phyloP scores from a whole-genome alignment of 805 yeast genomes.

The Ogataea dorogensis region DNA sequence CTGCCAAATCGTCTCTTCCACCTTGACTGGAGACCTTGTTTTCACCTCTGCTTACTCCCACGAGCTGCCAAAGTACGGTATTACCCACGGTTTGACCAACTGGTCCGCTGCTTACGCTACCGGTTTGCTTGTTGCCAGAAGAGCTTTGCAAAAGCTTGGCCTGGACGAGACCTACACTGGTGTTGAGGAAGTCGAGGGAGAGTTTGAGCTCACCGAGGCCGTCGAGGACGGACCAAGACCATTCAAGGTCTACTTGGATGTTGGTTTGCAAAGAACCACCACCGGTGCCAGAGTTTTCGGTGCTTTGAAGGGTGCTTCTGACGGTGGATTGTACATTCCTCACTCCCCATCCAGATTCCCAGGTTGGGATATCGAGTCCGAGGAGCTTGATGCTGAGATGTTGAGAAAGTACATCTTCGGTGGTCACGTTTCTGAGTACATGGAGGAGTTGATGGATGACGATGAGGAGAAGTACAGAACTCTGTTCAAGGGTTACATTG shows the following conservation, averaged over 20 bases:
- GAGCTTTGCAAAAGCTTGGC: conserved; percentile 96
- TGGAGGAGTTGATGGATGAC: conserved; percentile 99
- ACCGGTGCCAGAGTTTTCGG: conserved; percentile 99
- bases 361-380: conserved; percentile 98
- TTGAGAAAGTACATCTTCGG: conserved; percentile 99
- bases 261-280: conserved; percentile 99
- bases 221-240: conserved; percentile 99
- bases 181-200: conserved; percentile 99
- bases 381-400: conserved; percentile 96
- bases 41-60: conserved; percentile 98
- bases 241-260: conserved; percentile 98
- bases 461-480: conserved; percentile 99
- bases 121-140: conserved; percentile 98
- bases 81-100: conserved; percentile 98
- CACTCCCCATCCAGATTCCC: conserved; percentile 99
- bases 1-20: conserved; percentile 95
- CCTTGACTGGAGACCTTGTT: conserved; percentile 95
- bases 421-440: conserved; percentile 99
- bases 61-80: conserved; percentile 97
- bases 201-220: conserved; percentile 96
- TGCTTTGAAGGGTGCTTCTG: conserved; percentile 99
- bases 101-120: conserved; percentile 99
- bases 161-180: conserved; percentile 97
- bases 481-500: conserved; percentile 94
- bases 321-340: conserved; percentile 99